Evolutionary conservation across 2,329 filamentous ascomycete genomes (phyloP).

Genomic region (Orbilia blumenaviensis): DNA sequence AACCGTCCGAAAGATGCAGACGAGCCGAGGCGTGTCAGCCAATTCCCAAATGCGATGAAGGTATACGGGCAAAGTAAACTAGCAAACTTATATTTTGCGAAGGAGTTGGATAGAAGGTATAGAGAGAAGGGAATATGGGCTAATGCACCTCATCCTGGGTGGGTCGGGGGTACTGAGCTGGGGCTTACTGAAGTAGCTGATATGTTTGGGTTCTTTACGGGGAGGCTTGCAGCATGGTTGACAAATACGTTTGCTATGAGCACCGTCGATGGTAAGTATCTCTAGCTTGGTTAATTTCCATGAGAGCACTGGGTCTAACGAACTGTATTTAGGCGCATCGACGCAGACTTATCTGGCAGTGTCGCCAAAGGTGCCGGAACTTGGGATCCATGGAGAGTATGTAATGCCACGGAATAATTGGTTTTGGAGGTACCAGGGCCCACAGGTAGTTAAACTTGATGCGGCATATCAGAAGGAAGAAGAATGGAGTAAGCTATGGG

Average conservation of each 20-base stretch:
- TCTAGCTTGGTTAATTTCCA: neutral
- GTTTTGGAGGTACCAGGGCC: slow-evolving; percentile 46
- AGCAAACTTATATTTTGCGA: slow-evolving; percentile 64
- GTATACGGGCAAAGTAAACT: slow-evolving; percentile 65
- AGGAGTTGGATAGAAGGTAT: slow-evolving; percentile 69
- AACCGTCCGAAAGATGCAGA: slow-evolving; percentile 26
- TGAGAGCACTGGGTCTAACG: slow-evolving; percentile 6
- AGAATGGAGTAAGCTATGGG: slow-evolving; percentile 55
- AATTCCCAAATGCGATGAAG: slow-evolving; percentile 58
- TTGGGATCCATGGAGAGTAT: slow-evolving; percentile 54
- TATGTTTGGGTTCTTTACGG: slow-evolving; percentile 18
- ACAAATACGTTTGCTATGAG: slow-evolving; percentile 27
- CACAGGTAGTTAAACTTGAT: slow-evolving; percentile 41
- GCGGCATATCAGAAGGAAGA: slow-evolving; percentile 46
- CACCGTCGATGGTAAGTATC: slow-evolving; percentile 13
- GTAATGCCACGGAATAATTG: slow-evolving; percentile 51
- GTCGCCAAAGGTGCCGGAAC: slow-evolving; percentile 34
- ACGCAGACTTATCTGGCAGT: slow-evolving; percentile 54
- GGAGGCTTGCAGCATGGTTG: neutral
- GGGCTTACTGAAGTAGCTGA: slow-evolving; percentile 24
- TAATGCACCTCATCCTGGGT: slow-evolving; percentile 55
- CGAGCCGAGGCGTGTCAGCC: slow-evolving; percentile 6
- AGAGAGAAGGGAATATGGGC: slow-evolving; percentile 64
- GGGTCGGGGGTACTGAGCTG: slow-evolving; percentile 29
- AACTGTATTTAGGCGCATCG: slow-evolving; percentile 50